Evolutionary conservation across 179 eudicot genomes (phyloP), one percentile per base, ranked within the genome.

Genomic region (Silene vulgaris): DNA sequence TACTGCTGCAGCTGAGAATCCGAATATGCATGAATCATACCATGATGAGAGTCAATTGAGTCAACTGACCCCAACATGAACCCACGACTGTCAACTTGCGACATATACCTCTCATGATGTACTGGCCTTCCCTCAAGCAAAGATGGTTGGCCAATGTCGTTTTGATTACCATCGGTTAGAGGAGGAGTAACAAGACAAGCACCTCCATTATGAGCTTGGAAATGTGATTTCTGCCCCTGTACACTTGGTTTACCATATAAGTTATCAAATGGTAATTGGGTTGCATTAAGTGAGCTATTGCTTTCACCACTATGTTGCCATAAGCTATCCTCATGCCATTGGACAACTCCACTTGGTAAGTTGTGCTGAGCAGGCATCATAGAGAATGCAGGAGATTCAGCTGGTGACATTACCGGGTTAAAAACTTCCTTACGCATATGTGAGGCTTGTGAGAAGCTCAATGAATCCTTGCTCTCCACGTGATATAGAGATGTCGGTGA

Each of bases 1-100:
- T 82, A 85, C 77, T 88, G 92, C 30, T 82, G 92, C 74, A 91
- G 83, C 77, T 88, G 87, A 61, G 96, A 89, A 79, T 89, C 97
- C 56, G 97, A 92, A 77, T 83, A 84, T 13, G 92, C 91, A 77
- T 89, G 96, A 56, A 78, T 75, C 80, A 88, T 82, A 59, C 91
- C 88, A 71, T 74, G 82, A 75, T 83, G 84, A 82, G 90, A 86
- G 69, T 76, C 85, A 79, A 68, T 75, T 19, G 87, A 83, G 67
- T 83, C 89, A 76, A 62, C 71, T 23, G 86, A 84, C 71, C 76
- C 86, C 78, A 85, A 52, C 85, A 84, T 76, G 60, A 76, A 74
- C 57, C 62, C 81, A 72, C 85, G 84, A 78, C 81, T 78, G 65
- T 84, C 88, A 43, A 75, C 78, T 69, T 80, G 83, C 61, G 89